Percentiles rank a stretch among this genome's conserved stretches.
Conservation (phyloP, 1,284 basidiomycete genomes). For the Hymenochaete sp. region DNA sequence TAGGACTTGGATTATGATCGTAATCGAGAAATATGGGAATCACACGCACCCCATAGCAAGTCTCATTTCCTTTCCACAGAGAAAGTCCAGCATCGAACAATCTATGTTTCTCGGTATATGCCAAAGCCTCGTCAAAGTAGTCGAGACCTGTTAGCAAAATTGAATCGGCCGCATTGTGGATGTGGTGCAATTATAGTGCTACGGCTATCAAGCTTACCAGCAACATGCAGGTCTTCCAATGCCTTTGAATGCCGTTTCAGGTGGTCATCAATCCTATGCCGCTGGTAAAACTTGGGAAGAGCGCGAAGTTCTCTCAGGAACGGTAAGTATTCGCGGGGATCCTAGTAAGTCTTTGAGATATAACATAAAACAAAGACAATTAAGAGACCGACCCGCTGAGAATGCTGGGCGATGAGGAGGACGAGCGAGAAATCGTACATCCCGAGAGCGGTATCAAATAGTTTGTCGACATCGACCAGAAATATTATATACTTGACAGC, state of each 20-base stretch:
- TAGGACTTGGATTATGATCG: slow-evolving; percentile 2
- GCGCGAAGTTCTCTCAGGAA: slow-evolving; percentile 87
- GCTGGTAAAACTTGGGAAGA: slow-evolving; percentile 76
- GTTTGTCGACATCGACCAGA: slow-evolving; percentile 84
- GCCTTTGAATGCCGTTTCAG: slow-evolving; percentile 74
- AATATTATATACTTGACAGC: slow-evolving; percentile 99
- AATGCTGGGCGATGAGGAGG: slow-evolving; percentile 93
- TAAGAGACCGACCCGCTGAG: slow-evolving; percentile 87
- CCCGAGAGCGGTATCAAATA: slow-evolving; percentile 92
- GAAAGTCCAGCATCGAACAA: slow-evolving; percentile 68
- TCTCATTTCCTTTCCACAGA: slow-evolving; percentile 61
- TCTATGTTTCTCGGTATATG: slow-evolving; percentile 73
- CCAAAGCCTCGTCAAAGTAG: slow-evolving; percentile 71
- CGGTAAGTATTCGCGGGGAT: slow-evolving; percentile 95
- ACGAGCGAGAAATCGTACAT: slow-evolving; percentile 99
- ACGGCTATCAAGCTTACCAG: slow-evolving; percentile 39
- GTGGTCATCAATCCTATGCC: slow-evolving; percentile 91
- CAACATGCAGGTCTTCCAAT: slow-evolving; percentile 63
- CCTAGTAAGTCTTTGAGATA: slow-evolving; percentile 38
- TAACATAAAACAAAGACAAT: slow-evolving; percentile 3
- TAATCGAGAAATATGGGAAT: not conserved
- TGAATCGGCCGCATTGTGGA: not conserved
- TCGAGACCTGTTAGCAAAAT: slow-evolving; percentile 35
- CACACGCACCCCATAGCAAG: slow-evolving; percentile 47
- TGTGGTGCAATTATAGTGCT: no score